These are phyloP conservation scores for Trichoderma arundinaceum DNA, from an alignment of 2,329 filamentous ascomycete genomes.

Conservation along the genomic window DNA sequence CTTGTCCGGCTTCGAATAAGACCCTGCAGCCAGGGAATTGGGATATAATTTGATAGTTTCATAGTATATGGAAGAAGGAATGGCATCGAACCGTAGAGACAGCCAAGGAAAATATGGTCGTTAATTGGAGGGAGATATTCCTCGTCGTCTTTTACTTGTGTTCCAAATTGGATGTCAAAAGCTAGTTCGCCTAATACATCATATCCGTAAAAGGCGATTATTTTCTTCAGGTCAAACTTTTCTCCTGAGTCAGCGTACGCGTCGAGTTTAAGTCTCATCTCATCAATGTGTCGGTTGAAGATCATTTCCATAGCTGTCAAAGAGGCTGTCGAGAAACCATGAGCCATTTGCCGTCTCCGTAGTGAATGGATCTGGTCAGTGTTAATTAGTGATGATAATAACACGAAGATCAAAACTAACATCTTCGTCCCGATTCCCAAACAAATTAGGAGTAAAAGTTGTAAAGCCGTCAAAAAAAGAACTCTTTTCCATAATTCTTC, in stretches of 20 bases:
- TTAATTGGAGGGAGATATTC: not conserved
- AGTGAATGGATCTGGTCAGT: not conserved
- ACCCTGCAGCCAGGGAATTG: not conserved
- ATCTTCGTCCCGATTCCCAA: not conserved
- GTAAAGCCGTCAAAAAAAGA: slow-evolving; percentile 1
- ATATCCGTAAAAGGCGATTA: not conserved
- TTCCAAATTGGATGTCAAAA: not conserved
- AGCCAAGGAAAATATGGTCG: not conserved
- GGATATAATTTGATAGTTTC: not conserved
- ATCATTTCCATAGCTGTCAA: not conserved
- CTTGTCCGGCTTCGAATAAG: not conserved
- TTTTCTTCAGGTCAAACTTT: not conserved
- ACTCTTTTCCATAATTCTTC: not conserved
- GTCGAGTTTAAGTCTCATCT: not conserved
- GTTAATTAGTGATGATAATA: too few species aligned
- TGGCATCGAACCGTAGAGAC: not conserved
- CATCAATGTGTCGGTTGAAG: not conserved
- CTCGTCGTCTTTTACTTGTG: not conserved
- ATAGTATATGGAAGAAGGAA: not conserved
- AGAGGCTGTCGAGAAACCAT: not conserved
- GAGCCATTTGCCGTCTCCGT: not conserved
- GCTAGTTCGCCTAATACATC: not conserved
- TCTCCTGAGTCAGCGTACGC: not conserved
- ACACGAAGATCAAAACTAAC: not conserved
- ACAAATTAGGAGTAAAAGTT: not conserved